Conservation (phyloP, 2,329 filamentous ascomycete genomes). For the Trichothecium roseum region DNA sequence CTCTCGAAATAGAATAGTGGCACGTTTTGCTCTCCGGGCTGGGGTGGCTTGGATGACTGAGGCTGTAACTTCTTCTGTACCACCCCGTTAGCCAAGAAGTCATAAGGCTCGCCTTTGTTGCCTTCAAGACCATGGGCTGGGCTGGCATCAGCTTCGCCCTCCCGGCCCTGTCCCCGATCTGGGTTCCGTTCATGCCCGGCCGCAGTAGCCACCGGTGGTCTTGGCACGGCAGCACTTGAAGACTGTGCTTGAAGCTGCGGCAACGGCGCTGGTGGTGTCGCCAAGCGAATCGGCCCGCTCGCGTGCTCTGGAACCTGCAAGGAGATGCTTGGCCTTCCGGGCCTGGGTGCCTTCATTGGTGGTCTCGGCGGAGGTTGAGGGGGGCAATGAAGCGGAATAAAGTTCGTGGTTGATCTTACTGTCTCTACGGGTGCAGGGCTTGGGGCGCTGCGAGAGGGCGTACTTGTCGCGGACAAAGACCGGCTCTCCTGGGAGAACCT, state of each 20-base stretch:
- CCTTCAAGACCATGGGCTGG: background rate
- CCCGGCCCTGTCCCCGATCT: too few species aligned
- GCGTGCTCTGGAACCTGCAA: slow-evolving; percentile 38
- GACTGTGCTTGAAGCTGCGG: background rate
- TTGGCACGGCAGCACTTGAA: background rate
- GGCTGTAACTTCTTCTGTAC: too few species aligned
- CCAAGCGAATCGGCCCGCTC: slow-evolving; percentile 49
- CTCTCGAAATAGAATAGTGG: slow-evolving; percentile 23
- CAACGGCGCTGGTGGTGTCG: slow-evolving; percentile 34
- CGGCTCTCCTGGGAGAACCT: too few species aligned
- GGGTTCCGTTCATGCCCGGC: slow-evolving; percentile 26
- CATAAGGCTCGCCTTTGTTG: background rate
- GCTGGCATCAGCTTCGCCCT: background rate
- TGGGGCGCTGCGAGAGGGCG: background rate
- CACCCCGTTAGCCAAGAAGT: background rate
- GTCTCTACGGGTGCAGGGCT: background rate
- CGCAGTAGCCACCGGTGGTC: slow-evolving; percentile 38
- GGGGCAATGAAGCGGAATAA: background rate
- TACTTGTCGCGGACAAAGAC: too few species aligned
- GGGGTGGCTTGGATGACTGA: too few species aligned
- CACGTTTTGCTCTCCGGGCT: slow-evolving; percentile 4
- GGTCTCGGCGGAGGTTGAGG: background rate
- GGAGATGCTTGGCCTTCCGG: slow-evolving; percentile 26
- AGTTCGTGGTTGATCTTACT: background rate
- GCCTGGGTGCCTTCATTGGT: slow-evolving; percentile 7